Conservation (phyloP, 257 asterid genomes). For the Solanum chiquidenum region DNA sequence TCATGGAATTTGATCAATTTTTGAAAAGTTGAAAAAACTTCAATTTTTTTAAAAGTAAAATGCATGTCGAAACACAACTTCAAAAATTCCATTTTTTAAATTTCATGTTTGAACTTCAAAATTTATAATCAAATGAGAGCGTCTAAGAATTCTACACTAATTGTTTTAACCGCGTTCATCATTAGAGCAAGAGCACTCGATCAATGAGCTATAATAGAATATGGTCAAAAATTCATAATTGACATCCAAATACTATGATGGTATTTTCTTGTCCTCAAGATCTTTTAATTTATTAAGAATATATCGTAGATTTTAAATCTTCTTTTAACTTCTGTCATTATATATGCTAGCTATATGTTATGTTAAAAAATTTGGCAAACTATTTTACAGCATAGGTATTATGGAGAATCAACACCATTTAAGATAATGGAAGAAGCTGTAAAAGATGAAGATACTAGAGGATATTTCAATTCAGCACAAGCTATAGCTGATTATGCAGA, state of each 20-base stretch:
- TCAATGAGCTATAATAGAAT: background rate
- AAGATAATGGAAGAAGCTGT: slow-evolving; percentile 37
- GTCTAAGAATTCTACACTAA: background rate
- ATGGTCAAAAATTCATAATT: background rate
- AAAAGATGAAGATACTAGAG: slow-evolving; percentile 31
- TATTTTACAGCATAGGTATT: slow-evolving; percentile 49
- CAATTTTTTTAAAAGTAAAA: no score
- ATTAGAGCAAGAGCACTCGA: background rate
- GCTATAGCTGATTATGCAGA: slow-evolving; percentile 80
- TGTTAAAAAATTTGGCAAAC: background rate
- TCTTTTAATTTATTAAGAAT: background rate
- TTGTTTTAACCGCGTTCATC: background rate
- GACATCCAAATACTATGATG: background rate
- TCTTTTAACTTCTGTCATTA: background rate
- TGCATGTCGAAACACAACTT: background rate
- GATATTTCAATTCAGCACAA: slow-evolving; percentile 72
- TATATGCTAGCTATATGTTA: background rate
- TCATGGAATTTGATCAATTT: no score
- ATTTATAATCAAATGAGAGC: background rate
- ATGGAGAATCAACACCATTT: slow-evolving; percentile 57
- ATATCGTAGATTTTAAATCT: background rate
- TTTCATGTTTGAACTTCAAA: background rate
- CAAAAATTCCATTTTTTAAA: background rate
- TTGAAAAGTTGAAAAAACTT: no score
- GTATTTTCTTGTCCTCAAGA: background rate